These are phyloP conservation scores for Aspergillus biplanus DNA, from an alignment of 495 filamentous ascomycete species.

Conservation along the genomic window DNA sequence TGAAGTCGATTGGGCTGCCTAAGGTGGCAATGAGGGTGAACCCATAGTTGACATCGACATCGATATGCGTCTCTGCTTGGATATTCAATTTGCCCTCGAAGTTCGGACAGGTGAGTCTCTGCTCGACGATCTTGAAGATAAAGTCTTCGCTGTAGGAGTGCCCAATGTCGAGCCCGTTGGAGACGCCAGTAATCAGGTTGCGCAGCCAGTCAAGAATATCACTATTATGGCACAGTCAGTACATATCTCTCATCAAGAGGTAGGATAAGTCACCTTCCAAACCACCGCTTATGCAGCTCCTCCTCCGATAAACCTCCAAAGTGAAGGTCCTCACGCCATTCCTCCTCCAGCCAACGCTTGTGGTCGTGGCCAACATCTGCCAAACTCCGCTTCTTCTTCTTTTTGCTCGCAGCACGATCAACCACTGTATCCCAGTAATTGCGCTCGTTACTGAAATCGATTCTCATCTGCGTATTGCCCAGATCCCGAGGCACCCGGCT, in stretches of 20 bases:
- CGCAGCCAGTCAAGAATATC: slow-evolving; percentile 6
- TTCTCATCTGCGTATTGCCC: slow-evolving; percentile 10
- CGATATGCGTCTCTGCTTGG: slow-evolving; percentile 15
- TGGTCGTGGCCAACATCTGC: slow-evolving; percentile 3
- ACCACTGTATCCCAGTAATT: slow-evolving; percentile 14
- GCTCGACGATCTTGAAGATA: slow-evolving; percentile 11
- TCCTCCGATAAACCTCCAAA: not conserved
- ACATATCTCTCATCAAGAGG: not conserved
- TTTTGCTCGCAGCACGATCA: slow-evolving; percentile 5
- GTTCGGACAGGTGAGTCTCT: slow-evolving; percentile 13
- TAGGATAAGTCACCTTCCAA: slow-evolving; percentile 1
- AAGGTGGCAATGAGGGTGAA: slow-evolving; percentile 13
- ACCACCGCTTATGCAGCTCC: slow-evolving; percentile 13
- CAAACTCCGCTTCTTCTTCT: slow-evolving; percentile 8
- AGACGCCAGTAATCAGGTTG: slow-evolving; percentile 1
- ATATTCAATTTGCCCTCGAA: slow-evolving; percentile 11
- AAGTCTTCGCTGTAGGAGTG: slow-evolving; percentile 11
- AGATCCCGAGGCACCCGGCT: slow-evolving; percentile 11
- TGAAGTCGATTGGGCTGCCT: slow-evolving; percentile 9
- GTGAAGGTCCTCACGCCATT: slow-evolving; percentile 11
- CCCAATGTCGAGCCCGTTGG: slow-evolving; percentile 8
- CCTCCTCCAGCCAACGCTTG: slow-evolving; percentile 13
- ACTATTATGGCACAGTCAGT: not conserved
- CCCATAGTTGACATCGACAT: slow-evolving; percentile 12
- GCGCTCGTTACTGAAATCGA: slow-evolving; percentile 17